Base-by-base conservation (phyloP, 768 basidiomycete genomes). In the Pleurotus salmoneostramineus region DNA sequence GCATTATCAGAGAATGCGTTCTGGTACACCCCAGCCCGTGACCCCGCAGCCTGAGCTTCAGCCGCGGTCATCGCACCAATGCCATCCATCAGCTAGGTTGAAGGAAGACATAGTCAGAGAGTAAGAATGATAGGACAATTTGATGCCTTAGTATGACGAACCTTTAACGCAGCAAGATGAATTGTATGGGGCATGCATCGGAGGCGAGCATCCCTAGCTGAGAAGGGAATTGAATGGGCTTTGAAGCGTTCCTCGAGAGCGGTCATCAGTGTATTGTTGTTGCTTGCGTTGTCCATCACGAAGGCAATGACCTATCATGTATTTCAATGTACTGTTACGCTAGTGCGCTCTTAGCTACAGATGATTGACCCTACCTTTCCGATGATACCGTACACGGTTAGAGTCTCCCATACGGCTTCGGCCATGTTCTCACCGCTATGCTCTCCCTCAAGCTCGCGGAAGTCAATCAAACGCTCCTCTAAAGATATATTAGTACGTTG, bases 161-260 rank as follows among this genome's bases (percentile, higher is more conserved):
- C 72, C 63, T 71, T 60, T 5, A 71, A 33, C 2, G 70, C 69
- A 4, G 72, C 72, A 36, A 76, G 66, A 57, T 76, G 71, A n/a
- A 75, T 63, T 0, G 72, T 74, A 44, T 76, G 74, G 0, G 72
- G 74, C 69, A 74, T 71, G 61, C 74, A 76, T n/a, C 64, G 68
- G 17, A 72, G 57, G 3, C 69, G 63, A 6, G 70, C 61, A 8
- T 64, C 46, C 6, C 2, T 12, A 1, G 70, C 64, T 27, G 59
- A 58, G 55, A 76, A 72, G 1, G 12, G 2, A 35, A 75, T 68
- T 3, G 62, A 62, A 8, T 45, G 56, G 2, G 52, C 61, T 0
- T 14, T 3, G 36, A 61, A 65, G 2, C 60, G 58, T 0, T 10
- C 6, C 33, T 62, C 67, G 40, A 76, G 62, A 0, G 32, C 59